Percentiles rank a stretch among this genome's conserved stretches.
Conservation (phyloP, 257 asterid species). For the Jacaranda mimosifolia region DNA sequence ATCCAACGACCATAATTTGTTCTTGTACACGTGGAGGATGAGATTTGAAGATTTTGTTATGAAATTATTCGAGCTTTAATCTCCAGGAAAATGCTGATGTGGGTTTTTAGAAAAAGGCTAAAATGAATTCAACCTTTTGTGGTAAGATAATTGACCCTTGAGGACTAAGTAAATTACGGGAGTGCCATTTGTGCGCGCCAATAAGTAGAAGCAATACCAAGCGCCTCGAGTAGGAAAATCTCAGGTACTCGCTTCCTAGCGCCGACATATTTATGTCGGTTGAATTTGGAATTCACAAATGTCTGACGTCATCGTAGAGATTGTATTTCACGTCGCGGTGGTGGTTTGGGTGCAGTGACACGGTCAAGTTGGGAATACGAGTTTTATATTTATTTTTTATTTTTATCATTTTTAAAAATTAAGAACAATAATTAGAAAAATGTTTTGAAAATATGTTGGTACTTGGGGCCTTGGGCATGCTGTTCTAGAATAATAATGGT, state of each 20-base stretch:
- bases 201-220: not conserved
- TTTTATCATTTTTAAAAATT: too few species aligned
- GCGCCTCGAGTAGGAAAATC: not conserved
- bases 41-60: slow-evolving; percentile 8
- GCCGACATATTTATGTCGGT: slow-evolving; percentile 24
- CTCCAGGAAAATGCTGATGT: slow-evolving; percentile 16
- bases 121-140: not conserved
- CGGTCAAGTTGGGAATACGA: not conserved
- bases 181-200: slow-evolving; percentile 42
- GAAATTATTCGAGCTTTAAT: slow-evolving; percentile 33
- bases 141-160: not conserved
- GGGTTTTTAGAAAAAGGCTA: not conserved
- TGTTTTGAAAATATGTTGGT: too few species aligned
- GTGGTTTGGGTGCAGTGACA: not conserved
- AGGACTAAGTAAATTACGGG: slow-evolving; percentile 15
- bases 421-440: too few species aligned
- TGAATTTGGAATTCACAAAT: not conserved
- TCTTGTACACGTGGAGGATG: slow-evolving; percentile 5
- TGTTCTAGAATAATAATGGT: too few species aligned
- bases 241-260: slow-evolving; percentile 15
- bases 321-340: slow-evolving; percentile 5
- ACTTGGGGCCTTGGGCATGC: too few species aligned
- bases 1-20: slow-evolving; percentile 11
- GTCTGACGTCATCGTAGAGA: slow-evolving; percentile 13
- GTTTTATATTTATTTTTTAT: not conserved